These are phyloP conservation scores for Catunica adiposa DNA, from an alignment of 2,329 filamentous ascomycete genomes.

Conservation along the genomic window DNA sequence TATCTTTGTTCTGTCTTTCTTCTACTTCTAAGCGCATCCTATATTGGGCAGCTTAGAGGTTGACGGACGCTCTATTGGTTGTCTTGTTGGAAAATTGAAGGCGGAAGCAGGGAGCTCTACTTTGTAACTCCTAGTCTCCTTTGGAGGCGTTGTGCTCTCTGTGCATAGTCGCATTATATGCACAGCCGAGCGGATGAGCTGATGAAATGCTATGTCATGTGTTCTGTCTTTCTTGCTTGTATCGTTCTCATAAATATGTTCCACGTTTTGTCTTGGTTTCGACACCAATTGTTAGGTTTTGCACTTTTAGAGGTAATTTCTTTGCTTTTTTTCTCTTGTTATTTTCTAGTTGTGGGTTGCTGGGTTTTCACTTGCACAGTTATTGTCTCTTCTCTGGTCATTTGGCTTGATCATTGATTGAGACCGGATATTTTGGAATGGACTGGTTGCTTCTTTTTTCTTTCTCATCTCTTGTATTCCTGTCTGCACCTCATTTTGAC, in stretches of 20 bases:
- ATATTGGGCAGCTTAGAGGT: background rate
- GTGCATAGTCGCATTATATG: background rate
- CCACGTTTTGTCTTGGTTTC: constrained; percentile 1
- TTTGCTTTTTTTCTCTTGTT: background rate
- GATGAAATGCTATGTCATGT: constrained; percentile 13
- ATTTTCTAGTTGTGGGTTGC: background rate
- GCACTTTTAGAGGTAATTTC: constrained; percentile 1
- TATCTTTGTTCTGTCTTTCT: constrained; percentile 30
- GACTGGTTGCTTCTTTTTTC: background rate
- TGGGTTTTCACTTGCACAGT: background rate
- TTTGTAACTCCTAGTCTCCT: background rate
- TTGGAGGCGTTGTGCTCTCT: background rate
- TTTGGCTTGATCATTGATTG: background rate
- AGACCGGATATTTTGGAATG: background rate
- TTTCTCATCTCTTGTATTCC: background rate
- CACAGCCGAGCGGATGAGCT: constrained; percentile 6
- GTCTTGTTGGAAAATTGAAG: background rate
- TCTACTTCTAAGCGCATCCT: constrained; percentile 9
- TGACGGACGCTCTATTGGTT: background rate
- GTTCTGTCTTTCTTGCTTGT: constrained; percentile 7
- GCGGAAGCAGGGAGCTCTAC: background rate
- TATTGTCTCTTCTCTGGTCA: background rate
- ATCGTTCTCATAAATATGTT: background rate
- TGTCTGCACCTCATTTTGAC: background rate
- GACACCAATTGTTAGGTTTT: background rate